Conservation (phyloP, 1,284 basidiomycete genomes). For the Pterulicium gracile region DNA sequence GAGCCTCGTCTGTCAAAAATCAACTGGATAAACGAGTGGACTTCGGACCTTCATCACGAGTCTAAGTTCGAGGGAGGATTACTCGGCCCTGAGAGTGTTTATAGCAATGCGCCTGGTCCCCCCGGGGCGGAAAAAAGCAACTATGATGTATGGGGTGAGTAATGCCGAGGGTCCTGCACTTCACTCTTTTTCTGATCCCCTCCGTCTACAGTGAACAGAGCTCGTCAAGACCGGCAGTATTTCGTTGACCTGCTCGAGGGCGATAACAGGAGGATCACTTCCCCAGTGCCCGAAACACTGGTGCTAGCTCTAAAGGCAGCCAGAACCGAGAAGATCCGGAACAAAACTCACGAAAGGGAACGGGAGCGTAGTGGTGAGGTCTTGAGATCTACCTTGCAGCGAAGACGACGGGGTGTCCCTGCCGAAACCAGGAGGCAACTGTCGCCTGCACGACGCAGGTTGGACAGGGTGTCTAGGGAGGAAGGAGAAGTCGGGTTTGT, state of each 20-base stretch:
- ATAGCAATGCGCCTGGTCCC: slow-evolving; percentile 15
- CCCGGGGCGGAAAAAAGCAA: slow-evolving; percentile 8
- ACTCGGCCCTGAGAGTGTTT: slow-evolving; percentile 16
- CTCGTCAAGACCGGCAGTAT: background rate
- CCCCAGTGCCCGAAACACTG: slow-evolving; percentile 36
- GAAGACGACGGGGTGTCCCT: slow-evolving; percentile 45
- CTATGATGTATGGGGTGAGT: background rate
- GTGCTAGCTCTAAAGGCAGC: slow-evolving; percentile 39
- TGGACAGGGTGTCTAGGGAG: slow-evolving; percentile 36
- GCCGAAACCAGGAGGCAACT: slow-evolving; percentile 44
- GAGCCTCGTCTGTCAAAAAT: slow-evolving; percentile 29
- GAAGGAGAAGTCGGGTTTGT: slow-evolving; percentile 57
- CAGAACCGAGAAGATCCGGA: slow-evolving; percentile 42
- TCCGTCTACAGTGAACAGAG: background rate
- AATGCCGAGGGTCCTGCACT: background rate
- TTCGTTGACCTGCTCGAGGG: slow-evolving; percentile 24
- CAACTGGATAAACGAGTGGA: slow-evolving; percentile 22
- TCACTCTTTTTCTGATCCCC: background rate
- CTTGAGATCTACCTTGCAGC: slow-evolving; percentile 30
- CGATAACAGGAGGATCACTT: slow-evolving; percentile 28
- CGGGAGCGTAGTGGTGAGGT: slow-evolving; percentile 55
- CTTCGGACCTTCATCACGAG: slow-evolving; percentile 42
- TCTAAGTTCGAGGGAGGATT: slow-evolving; percentile 39
- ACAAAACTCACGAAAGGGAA: slow-evolving; percentile 48
- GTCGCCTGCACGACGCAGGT: slow-evolving; percentile 30